Evolutionary conservation across 768 basidiomycete genomes (phyloP).

Genomic region (Coprinellus aureogranulatus): DNA sequence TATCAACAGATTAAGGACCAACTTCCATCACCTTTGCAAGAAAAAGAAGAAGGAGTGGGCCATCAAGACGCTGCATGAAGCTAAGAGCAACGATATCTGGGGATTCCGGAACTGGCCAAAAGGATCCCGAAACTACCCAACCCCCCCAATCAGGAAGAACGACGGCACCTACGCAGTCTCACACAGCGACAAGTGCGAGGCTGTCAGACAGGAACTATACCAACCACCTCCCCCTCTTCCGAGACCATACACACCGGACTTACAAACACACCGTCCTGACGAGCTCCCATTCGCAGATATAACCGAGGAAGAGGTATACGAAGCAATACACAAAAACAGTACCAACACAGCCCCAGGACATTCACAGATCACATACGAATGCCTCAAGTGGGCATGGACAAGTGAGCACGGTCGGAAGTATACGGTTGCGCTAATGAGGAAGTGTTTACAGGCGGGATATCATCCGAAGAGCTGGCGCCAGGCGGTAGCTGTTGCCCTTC

Average conservation of each 20-base stretch:
- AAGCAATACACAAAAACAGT: constrained; percentile 18
- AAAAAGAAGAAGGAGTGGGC: constrained; percentile 21
- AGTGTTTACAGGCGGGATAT: constrained; percentile 22
- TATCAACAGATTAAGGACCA: constrained; percentile 12
- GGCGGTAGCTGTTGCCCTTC: constrained; percentile 28
- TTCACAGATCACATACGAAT: constrained; percentile 21
- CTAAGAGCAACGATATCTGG: constrained; percentile 20
- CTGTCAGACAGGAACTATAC: constrained; percentile 17
- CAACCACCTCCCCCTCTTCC: constrained; percentile 17
- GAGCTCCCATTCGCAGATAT: constrained; percentile 16
- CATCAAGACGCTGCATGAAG: constrained; percentile 14
- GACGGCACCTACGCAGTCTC: constrained; percentile 13
- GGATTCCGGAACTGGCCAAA: constrained; percentile 22
- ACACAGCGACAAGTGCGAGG: constrained; percentile 21
- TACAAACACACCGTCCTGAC: not conserved
- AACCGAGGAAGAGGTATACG: constrained; percentile 17
- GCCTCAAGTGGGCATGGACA: constrained; percentile 24
- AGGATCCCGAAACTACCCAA: constrained; percentile 22
- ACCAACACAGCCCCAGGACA: constrained; percentile 20
- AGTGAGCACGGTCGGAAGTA: not conserved
- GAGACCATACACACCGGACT: constrained; percentile 6
- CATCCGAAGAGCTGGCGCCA: constrained; percentile 23
- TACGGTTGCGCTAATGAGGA: constrained; percentile 12
- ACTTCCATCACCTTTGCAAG: constrained; percentile 17
- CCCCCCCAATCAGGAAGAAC: constrained; percentile 19